Evolutionary conservation across 805 yeast species (phyloP).

Genomic region (Saturnispora hagleri): DNA sequence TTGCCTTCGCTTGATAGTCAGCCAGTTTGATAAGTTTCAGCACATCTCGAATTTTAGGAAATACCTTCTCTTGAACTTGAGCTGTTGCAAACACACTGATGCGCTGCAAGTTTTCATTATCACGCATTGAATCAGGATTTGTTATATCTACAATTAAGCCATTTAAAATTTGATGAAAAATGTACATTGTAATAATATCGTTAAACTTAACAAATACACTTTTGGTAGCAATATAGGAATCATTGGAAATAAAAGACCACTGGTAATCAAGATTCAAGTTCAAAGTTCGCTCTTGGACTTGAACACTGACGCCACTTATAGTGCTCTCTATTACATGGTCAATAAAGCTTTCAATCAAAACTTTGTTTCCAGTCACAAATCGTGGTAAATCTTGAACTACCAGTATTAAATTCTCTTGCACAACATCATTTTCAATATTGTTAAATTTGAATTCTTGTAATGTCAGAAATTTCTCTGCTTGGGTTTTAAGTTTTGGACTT

Average conservation of each 20-base stretch:
- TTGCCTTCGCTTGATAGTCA: not conserved
- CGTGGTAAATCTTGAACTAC: conserved; percentile 17
- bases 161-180: conserved; percentile 15
- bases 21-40: not conserved
- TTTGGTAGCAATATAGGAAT: conserved; percentile 12
- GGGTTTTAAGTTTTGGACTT: not conserved
- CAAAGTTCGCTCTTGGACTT: not conserved
- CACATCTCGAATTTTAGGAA: not conserved
- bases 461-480: not conserved
- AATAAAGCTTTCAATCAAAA: conserved; percentile 18
- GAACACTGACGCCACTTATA: conserved; percentile 3
- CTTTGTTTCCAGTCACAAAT: conserved; percentile 10
- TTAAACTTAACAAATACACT: conserved; percentile 21
- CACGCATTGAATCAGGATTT: not conserved
- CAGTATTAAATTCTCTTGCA: conserved; percentile 9
- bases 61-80: not conserved
- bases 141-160: conserved; percentile 6
- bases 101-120: not conserved
- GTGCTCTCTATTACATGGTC: conserved; percentile 9
- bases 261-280: conserved; percentile 10
- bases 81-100: not conserved
- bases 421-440: not conserved
- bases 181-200: conserved; percentile 21
- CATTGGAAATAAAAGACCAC: conserved; percentile 21
- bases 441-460: not conserved